Evolutionary conservation across 176 grass and related monocot species (phyloP).

Genomic region (Pontederia paniculata): DNA sequence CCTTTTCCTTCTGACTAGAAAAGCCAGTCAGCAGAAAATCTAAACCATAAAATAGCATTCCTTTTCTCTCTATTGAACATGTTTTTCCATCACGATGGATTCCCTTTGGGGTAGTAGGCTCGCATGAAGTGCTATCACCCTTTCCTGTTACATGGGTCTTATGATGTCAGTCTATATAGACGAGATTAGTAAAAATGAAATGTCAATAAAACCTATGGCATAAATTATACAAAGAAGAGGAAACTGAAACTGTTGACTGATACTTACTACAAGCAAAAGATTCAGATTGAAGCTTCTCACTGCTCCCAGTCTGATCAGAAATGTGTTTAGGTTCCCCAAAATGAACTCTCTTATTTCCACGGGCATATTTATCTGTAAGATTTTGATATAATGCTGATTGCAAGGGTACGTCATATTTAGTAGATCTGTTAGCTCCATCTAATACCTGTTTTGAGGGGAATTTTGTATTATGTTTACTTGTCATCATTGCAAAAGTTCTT

Average conservation of each 20-base stretch:
- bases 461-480: background rate
- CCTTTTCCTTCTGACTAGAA: conserved; percentile 52
- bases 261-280: conserved; percentile 42
- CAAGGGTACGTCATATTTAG: conserved; percentile 11
- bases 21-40: conserved; percentile 90
- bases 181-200: background rate
- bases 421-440: background rate
- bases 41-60: conserved; percentile 58
- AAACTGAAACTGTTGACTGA: conserved; percentile 14
- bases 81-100: conserved; percentile 12
- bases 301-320: conserved; percentile 28
- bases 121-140: conserved; percentile 8
- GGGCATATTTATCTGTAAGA: conserved; percentile 16
- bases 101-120: conserved; percentile 14
- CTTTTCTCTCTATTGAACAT: conserved; percentile 21
- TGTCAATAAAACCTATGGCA: conserved; percentile 5
- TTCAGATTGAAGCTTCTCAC: conserved; percentile 29
- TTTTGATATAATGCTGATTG: conserved; percentile 13
- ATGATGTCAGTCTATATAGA: background rate
- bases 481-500: conserved; percentile 6
- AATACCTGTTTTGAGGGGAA: background rate
- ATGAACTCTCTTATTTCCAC: conserved; percentile 49
- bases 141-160: background rate
- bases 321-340: conserved; percentile 43
- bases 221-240: background rate